Evolutionary conservation across 176 grass and related monocot genomes (phyloP), one percentile per base, ranked within the genome.

Genomic region (Juncus effusus): DNA sequence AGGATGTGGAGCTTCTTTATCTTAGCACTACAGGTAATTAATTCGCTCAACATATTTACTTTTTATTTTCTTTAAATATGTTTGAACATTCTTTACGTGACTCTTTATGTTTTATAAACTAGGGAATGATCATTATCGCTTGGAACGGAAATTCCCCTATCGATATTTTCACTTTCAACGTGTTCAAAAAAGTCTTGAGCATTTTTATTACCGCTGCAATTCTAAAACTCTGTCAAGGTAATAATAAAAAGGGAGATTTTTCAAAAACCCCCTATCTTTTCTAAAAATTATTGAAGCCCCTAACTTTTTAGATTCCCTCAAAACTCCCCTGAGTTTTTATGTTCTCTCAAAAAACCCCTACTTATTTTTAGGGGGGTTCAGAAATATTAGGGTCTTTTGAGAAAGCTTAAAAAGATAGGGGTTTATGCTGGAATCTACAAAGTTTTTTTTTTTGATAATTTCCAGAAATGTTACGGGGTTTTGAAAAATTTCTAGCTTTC

Each of bases 1-100:
- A 83, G 93, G 79, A 96, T 96, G 93, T 96, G 93, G 93, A 84
- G 62, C 77, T 91, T 96, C 74, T 84, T 89, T 81, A 83, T 96
- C 83, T 77, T 96, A 69, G 80, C 86, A 54, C 41, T 96, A 71
- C 88, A 96, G 85, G 93, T 96, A 69, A 67, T 59, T 13, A 28
- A 28, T 28, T 78, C 81, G 50, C 12, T 59, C n/a, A 53, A 54
- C 45, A 58, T 56, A 61, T 65, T 55, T 81, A 62, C 42, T 1
- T 69, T n/a, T 76, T 9, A 14, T 10, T 54, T 15, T 3, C 61
- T 14, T 82, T 76, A 13, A 65, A 76, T 67, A 36, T 19, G 35
- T 6, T 38, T 42, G 57, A 9, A 50, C 59, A 13, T 75, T 13
- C 49, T 52, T 77, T 70, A 16, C 8, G 77, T 78, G 52, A 8